These are phyloP conservation scores for Penicillium antarcticum DNA, from an alignment of 495 filamentous ascomycete genomes.

Conservation along the genomic window DNA sequence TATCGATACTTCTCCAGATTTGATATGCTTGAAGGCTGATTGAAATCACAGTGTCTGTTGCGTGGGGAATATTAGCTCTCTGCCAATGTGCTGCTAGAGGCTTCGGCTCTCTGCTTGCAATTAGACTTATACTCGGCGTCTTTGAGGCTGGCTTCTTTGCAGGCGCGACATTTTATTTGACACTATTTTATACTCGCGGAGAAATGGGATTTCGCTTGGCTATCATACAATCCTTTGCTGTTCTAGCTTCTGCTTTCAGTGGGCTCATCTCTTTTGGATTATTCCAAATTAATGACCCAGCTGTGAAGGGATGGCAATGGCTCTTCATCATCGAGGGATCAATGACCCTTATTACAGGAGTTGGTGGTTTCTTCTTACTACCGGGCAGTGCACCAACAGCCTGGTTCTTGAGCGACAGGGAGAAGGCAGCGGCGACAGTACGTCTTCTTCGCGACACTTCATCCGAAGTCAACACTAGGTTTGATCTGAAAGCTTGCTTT, in stretches of 20 bases:
- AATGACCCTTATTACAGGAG: constrained; percentile 55
- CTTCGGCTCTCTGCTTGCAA: constrained; percentile 51
- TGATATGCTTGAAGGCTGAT: constrained; percentile 14
- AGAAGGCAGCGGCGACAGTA: constrained; percentile 37
- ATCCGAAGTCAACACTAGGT: constrained; percentile 21
- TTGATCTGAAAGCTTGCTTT: constrained; percentile 27
- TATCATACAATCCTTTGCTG: constrained; percentile 68
- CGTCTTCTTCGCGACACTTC: constrained; percentile 29
- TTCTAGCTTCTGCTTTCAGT: constrained; percentile 62
- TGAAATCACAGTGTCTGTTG: constrained; percentile 43
- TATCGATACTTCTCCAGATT: constrained; percentile 49
- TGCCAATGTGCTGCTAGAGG: constrained; percentile 44
- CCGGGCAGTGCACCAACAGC: constrained; percentile 57
- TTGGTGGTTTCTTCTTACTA: constrained; percentile 62
- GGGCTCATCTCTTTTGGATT: constrained; percentile 68
- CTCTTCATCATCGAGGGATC: constrained; percentile 71
- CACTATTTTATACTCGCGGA: constrained; percentile 50
- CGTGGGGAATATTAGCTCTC: constrained; percentile 41
- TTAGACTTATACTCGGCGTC: constrained; percentile 43
- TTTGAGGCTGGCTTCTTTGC: constrained; percentile 67
- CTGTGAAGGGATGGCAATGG: constrained; percentile 62
- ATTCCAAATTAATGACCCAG: constrained; percentile 58
- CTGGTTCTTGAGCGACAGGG: constrained; percentile 55
- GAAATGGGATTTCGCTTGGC: constrained; percentile 68
- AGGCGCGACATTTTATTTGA: constrained; percentile 57